Conservation (phyloP, 345 rosid species). For the Aurinia saxatilis region DNA sequence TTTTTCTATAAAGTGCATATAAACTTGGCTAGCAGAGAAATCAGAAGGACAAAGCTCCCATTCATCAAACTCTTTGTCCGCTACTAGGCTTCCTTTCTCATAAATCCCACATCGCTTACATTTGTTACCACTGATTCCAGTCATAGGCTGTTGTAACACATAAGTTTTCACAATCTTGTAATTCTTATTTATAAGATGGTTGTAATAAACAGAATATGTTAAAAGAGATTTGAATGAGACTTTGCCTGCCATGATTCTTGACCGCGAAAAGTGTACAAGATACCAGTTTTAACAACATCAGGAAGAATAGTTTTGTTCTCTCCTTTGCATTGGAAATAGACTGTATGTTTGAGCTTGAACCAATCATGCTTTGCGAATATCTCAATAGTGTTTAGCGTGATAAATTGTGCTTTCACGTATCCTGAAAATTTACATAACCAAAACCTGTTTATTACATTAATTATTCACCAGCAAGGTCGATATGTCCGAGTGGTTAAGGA, state of each 20-base stretch:
- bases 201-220: background rate
- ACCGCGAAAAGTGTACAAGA: slow-evolving; percentile 41
- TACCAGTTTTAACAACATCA: slow-evolving; percentile 35
- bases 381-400: slow-evolving; percentile 45
- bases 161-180: background rate
- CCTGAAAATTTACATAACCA: slow-evolving; percentile 15
- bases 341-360: slow-evolving; percentile 40
- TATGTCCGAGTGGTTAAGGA: slow-evolving; percentile 94
- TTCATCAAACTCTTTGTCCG: slow-evolving; percentile 70
- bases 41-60: slow-evolving; percentile 92
- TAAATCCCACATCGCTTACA: slow-evolving; percentile 95
- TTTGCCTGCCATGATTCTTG: slow-evolving; percentile 79
- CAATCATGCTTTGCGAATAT: slow-evolving; percentile 52
- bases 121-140: slow-evolving; percentile 43
- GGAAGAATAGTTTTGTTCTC: slow-evolving; percentile 48
- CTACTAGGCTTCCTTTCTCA: slow-evolving; percentile 47
- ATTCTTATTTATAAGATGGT: background rate
- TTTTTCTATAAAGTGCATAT: slow-evolving; percentile 36
- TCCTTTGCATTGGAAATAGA: slow-evolving; percentile 58
- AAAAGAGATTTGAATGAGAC: background rate
- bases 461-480: slow-evolving; percentile 14
- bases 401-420: slow-evolving; percentile 28
- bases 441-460: no score
- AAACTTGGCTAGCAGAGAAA: slow-evolving; percentile 54
- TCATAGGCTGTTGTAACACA: slow-evolving; percentile 50